Conservation (phyloP, 225 moss, liverwort and hornwort genomes). For the Takakia lepidozioides region DNA sequence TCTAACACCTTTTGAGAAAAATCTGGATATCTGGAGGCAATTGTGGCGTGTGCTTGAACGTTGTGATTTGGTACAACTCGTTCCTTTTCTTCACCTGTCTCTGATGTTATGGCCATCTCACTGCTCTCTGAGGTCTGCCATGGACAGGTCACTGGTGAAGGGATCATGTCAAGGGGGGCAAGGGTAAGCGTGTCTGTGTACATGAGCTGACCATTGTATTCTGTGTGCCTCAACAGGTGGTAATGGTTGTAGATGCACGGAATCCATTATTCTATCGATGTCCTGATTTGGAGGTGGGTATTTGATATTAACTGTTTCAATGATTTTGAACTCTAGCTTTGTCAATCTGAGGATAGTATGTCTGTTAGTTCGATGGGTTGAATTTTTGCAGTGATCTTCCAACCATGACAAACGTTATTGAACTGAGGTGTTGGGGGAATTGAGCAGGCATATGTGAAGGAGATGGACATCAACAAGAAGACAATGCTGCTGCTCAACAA, state of each 20-base stretch:
- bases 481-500: constrained; percentile 88
- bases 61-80: constrained; percentile 71
- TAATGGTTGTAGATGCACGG: constrained; percentile 86
- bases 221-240: constrained; percentile 36
- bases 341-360: no score
- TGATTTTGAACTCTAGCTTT: no score
- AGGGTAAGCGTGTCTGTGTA: no score
- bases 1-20: constrained; percentile 94
- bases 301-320: no score
- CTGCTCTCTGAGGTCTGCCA: no score
- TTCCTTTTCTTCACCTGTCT: not conserved
- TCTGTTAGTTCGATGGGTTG: not conserved
- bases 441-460: constrained; percentile 61
- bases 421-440: no score
- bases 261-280: constrained; percentile 96
- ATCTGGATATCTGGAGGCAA: constrained; percentile 98
- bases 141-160: no score
- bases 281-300: constrained; percentile 86
- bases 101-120: not conserved
- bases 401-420: no score
- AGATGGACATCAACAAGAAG: constrained; percentile 68
- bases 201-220: not conserved
- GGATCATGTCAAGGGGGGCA: no score
- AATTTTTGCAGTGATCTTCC: not conserved
- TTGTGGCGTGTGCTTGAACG: constrained; percentile 97